Evolutionary conservation across 371 early-diverging fungal genomes (phyloP).

Genomic region (Mucor sp.): DNA sequence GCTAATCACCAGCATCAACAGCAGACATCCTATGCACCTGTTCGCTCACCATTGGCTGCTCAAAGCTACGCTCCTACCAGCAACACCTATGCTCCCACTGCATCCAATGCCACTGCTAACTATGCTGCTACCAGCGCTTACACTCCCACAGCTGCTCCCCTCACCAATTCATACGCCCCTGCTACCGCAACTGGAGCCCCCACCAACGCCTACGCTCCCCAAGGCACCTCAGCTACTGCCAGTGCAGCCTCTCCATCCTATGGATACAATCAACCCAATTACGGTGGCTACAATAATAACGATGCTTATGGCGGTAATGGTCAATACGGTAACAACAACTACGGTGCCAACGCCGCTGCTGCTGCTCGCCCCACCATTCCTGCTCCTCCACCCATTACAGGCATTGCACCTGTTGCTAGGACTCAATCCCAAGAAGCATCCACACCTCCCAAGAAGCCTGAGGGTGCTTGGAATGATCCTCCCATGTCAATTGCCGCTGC

Average conservation of each 20-base stretch:
- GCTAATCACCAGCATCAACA: not conserved
- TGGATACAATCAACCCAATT: conserved; percentile 14
- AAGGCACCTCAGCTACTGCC: conserved; percentile 1
- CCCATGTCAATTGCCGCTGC: conserved; percentile 36
- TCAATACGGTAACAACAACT: conserved; percentile 5
- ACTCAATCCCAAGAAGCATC: conserved; percentile 28
- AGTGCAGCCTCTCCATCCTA: conserved; percentile 4
- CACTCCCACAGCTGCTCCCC: conserved; percentile 10
- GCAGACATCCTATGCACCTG: conserved; percentile 10
- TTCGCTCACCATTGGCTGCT: conserved; percentile 8
- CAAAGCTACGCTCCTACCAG: conserved; percentile 17
- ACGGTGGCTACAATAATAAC: not conserved
- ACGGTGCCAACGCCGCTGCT: not conserved
- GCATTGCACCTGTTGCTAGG: conserved; percentile 13
- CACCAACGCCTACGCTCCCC: conserved; percentile 21
- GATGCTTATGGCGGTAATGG: conserved; percentile 10
- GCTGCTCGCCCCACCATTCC: conserved; percentile 23
- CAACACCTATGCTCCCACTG: conserved; percentile 28
- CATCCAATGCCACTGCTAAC: conserved; percentile 1
- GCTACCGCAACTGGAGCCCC: conserved; percentile 18
- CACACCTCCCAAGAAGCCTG: conserved; percentile 32
- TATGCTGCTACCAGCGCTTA: conserved; percentile 20
- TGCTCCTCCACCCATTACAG: conserved; percentile 37
- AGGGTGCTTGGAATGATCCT: conserved; percentile 65
- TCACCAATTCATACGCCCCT: conserved; percentile 7